Percentiles rank a stretch among this genome's conserved stretches.
Conservation (phyloP, 192 early-diverging fungal genomes). For the Spizellomyces sp. region DNA sequence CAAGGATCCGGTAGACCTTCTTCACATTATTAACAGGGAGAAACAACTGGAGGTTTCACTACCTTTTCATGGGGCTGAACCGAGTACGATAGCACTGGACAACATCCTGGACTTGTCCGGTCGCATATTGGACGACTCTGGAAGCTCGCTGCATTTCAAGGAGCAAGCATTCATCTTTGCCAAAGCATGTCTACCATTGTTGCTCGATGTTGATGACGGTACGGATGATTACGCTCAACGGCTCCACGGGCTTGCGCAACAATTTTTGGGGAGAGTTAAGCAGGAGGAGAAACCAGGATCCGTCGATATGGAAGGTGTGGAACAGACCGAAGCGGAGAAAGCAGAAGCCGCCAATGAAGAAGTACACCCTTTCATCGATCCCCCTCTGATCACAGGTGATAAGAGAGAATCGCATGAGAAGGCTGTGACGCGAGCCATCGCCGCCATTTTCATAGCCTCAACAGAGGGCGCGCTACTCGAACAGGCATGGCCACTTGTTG, state of each 20-base stretch:
- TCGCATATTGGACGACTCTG: conserved; percentile 56
- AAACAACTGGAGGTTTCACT: conserved; percentile 63
- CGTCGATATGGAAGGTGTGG: conserved; percentile 18
- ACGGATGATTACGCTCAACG: conserved; percentile 24
- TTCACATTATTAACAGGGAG: conserved; percentile 45
- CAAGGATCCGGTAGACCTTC: conserved; percentile 58
- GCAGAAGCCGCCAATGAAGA: conserved; percentile 6
- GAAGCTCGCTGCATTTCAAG: conserved; percentile 19
- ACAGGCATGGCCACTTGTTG: conserved; percentile 65
- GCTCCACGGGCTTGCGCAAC: not conserved
- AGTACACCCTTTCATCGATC: conserved; percentile 47
- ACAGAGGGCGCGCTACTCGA: conserved; percentile 52
- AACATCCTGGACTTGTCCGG: conserved; percentile 54
- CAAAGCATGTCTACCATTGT: conserved; percentile 64
- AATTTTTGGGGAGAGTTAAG: conserved; percentile 9
- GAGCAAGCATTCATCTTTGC: conserved; percentile 65
- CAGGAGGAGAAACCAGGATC: not conserved
- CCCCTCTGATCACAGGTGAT: conserved; percentile 40
- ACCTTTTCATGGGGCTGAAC: conserved; percentile 55
- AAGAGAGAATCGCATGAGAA: conserved; percentile 70
- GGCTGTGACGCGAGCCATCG: conserved; percentile 61
- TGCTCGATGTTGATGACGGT: conserved; percentile 67
- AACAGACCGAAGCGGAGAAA: conserved; percentile 14
- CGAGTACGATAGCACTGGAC: conserved; percentile 58
- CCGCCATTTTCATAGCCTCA: conserved; percentile 66